These are phyloP conservation scores for Neltuma alba DNA, from an alignment of 306 rosid genomes.

Conservation along the genomic window DNA sequence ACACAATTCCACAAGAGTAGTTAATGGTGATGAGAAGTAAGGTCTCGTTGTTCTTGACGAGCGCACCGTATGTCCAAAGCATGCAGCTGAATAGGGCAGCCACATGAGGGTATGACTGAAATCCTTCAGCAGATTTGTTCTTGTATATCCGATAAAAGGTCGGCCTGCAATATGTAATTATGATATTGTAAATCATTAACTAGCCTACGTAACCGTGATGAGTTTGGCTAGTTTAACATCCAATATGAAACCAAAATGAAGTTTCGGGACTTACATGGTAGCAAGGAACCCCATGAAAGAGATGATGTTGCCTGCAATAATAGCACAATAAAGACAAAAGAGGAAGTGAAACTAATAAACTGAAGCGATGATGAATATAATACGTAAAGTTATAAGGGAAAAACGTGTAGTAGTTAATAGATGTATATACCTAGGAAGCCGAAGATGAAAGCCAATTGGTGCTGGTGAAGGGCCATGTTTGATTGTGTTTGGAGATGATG, in stretches of 20 bases:
- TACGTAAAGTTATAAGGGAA: not conserved
- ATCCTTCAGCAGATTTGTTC: constrained; percentile 77
- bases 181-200: not conserved
- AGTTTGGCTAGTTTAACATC: not conserved
- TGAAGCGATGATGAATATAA: no score
- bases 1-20: constrained; percentile 66
- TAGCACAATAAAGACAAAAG: constrained; percentile 12
- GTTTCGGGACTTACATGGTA: constrained; percentile 69
- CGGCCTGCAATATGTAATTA: constrained; percentile 54
- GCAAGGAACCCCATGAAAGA: constrained; percentile 87
- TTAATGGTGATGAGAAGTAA: constrained; percentile 83
- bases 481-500: not conserved
- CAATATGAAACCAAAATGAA: not conserved
- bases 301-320: constrained; percentile 69
- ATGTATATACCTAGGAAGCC: constrained; percentile 82
- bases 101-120: constrained; percentile 77
- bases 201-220: not conserved
- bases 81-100: constrained; percentile 75
- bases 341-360: not conserved
- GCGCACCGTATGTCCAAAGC: constrained; percentile 85
- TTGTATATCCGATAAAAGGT: constrained; percentile 77
- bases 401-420: not conserved
- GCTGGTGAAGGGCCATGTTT: constrained; percentile 53
- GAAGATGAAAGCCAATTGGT: constrained; percentile 53
- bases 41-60: constrained; percentile 53